Evolutionary conservation across 768 basidiomycete genomes (phyloP).

Genomic region (Tulasnella sp.): DNA sequence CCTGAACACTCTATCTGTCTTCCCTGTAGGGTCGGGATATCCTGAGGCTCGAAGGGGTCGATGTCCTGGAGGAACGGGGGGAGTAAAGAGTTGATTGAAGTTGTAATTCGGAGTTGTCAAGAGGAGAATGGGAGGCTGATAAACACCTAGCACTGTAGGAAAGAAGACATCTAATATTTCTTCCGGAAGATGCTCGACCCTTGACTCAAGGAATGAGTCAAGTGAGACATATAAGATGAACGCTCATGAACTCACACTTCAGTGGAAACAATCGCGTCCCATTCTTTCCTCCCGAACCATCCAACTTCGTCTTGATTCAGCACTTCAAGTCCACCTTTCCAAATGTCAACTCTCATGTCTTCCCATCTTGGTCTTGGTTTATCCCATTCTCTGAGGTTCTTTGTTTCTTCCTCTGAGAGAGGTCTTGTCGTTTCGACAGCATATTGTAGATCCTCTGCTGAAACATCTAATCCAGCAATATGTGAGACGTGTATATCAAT

Average conservation of each 20-base stretch:
- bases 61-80: slow-evolving; percentile 32
- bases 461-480: slow-evolving; percentile 60
- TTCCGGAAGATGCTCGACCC: slow-evolving; percentile 66
- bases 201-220: slow-evolving; percentile 23
- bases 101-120: slow-evolving; percentile 78
- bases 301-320: slow-evolving; percentile 40
- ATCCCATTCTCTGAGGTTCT: slow-evolving; percentile 1
- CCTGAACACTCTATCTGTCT: slow-evolving; percentile 62
- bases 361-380: slow-evolving; percentile 45
- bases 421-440: slow-evolving; percentile 41
- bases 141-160: slow-evolving; percentile 60
- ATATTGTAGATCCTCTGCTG: slow-evolving; percentile 37
- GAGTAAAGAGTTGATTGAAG: slow-evolving; percentile 63
- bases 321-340: slow-evolving; percentile 59
- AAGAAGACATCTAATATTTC: slow-evolving; percentile 48
- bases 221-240: slow-evolving; percentile 15
- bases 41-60: slow-evolving; percentile 35
- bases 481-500: slow-evolving; percentile 40
- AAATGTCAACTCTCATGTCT: slow-evolving; percentile 47
- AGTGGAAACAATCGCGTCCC: slow-evolving; percentile 50
- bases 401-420: background rate
- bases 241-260: slow-evolving; percentile 51
- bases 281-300: slow-evolving; percentile 9
- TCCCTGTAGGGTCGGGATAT: slow-evolving; percentile 57
- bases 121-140: slow-evolving; percentile 59